These are phyloP conservation scores for Chenopodium suecicum DNA, from an alignment of 148 eudicot genomes.

Conservation along the genomic window DNA sequence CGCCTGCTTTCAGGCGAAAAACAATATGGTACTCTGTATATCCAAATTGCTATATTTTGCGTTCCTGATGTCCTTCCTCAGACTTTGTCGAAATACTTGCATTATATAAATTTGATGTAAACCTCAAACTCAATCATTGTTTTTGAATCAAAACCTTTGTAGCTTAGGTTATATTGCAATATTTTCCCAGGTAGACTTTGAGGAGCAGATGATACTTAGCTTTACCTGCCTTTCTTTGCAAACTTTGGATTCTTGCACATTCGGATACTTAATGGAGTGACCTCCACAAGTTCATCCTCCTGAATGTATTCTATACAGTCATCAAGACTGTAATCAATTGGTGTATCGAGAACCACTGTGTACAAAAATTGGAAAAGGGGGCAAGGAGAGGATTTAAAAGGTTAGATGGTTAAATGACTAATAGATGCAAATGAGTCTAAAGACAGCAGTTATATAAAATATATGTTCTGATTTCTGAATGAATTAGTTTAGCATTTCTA, in stretches of 20 bases:
- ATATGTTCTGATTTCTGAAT: too few relatives aligned
- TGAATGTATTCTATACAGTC: constrained; percentile 99
- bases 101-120: constrained; percentile 10
- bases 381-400: not conserved
- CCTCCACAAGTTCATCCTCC: constrained; percentile 98
- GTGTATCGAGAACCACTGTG: constrained; percentile 87
- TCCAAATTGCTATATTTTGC: not conserved
- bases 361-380: not conserved
- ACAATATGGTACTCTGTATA: not conserved
- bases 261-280: constrained; percentile 79
- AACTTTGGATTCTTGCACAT: constrained; percentile 90
- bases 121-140: not conserved
- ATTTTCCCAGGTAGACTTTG: not conserved
- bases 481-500: not conserved
- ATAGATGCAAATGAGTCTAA: not conserved
- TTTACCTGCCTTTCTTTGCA: constrained; percentile 55
- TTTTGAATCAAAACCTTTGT: not conserved
- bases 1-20: not conserved
- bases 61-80: constrained; percentile 8
- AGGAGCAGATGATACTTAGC: not conserved
- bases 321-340: constrained; percentile 83
- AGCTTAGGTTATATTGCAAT: not conserved
- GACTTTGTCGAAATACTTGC: not conserved
- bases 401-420: not conserved
- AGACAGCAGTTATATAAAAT: not conserved